These are phyloP conservation scores for Populus trichocarpa DNA, from an alignment of 441 rosid species.

Conservation along the genomic window DNA sequence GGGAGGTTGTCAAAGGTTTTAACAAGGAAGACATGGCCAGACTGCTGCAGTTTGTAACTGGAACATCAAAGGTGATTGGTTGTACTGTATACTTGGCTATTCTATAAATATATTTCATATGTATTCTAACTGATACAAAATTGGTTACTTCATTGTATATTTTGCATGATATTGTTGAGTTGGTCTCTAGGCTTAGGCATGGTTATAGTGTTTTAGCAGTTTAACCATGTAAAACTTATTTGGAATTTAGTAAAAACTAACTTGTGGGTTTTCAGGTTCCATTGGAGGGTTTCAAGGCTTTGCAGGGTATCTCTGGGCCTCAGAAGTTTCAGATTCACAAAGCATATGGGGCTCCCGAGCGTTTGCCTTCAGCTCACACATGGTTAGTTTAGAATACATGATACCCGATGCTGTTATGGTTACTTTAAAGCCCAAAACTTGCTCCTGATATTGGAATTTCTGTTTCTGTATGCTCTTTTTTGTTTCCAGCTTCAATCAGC, in stretches of 20 bases:
- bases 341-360: conserved; percentile 91
- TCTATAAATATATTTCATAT: neutral
- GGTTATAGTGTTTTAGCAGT: neutral
- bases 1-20: conserved; percentile 92
- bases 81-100: neutral
- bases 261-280: conserved; percentile 64
- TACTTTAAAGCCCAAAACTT: neutral
- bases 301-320: conserved; percentile 98
- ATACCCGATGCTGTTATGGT: neutral
- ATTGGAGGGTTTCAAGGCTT: conserved; percentile 87
- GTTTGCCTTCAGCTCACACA: conserved; percentile 97
- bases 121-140: neutral
- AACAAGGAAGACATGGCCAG: conserved; percentile 98
- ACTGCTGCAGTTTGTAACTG: conserved; percentile 90
- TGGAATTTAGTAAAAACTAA: neutral
- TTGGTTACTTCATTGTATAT: neutral
- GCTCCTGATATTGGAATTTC: neutral
- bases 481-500: conserved; percentile 85
- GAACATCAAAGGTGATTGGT: conserved; percentile 84
- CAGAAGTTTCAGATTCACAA: conserved; percentile 97
- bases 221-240: neutral
- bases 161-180: neutral
- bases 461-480: conserved; percentile 1
- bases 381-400: conserved; percentile 45
- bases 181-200: neutral